Base-by-base conservation (phyloP, 495 filamentous ascomycete genomes). In the Sphaerosporella brunnea region DNA sequence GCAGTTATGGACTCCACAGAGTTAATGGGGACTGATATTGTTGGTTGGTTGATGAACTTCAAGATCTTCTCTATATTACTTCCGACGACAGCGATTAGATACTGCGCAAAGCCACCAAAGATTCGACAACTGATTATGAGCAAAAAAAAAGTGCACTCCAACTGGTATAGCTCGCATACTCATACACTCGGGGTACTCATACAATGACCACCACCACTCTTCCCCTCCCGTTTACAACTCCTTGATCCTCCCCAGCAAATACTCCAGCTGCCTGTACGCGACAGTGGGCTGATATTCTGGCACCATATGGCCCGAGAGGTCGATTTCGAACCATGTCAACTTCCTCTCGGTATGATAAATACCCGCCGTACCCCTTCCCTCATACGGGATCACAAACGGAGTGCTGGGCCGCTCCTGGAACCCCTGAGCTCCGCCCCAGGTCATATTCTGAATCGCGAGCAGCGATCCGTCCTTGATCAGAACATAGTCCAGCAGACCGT, bases 361-460 rank as follows among this genome's bases (percentile, higher is more conserved):
- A 0, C 82, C 82, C 41, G 65, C 50, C 9, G 65, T 50, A 18
- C 53, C 46, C 46, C 66, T 63, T 10, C 64, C 60, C 45, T 75
- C 74, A 44, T 75, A 75, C 0, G 82, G 81, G 0, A 84, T 76
- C 45, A 75, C 78, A 38, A 85, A 72, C 0, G 72, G 69, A 26
- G 73, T 71, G 1, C 57, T 53, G 0, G 80, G 80, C 1, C 65
- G 60, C 10, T 51, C 53, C 35, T 72, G 68, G 65, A 88, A 87
- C 0, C 83, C 83, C 46, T 78, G 73, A 10, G 59, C 58, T 3
- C 83, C 83, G 47, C 74, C 73, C 79, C 79, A 88, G 0, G 81
- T 87, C 81, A 88, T 84, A 60, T 86, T 87, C 54, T 90, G 82
- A 32, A 88, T 79, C 16, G 72, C 74, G 11, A 80, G 64, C 0